Evolutionary conservation across 2,329 filamentous ascomycete species (phyloP).

Genomic region (Colletotrichum navitas): DNA sequence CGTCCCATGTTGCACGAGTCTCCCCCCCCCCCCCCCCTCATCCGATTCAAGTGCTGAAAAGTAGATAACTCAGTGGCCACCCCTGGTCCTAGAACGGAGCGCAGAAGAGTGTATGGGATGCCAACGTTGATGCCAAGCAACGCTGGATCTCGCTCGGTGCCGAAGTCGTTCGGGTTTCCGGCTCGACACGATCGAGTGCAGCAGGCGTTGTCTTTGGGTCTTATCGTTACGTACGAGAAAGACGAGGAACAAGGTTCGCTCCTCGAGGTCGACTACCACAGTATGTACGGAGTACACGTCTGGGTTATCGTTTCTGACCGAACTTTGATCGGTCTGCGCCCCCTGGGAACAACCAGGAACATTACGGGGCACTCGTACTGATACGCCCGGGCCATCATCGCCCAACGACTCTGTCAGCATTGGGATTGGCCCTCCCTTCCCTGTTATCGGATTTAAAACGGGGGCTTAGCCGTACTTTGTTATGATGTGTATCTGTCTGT

Average conservation of each 20-base stretch:
- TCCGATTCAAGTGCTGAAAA: conserved; percentile 37
- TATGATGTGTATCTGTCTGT: neutral
- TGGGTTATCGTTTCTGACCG: neutral
- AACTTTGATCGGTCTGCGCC: neutral
- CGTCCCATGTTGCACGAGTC: conserved; percentile 16
- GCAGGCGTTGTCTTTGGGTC: too few species aligned
- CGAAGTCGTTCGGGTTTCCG: neutral
- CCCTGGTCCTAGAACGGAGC: conserved; percentile 4
- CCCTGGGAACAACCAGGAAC: neutral
- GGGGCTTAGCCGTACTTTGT: neutral
- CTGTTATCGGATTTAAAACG: neutral
- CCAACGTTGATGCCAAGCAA: conserved; percentile 16
- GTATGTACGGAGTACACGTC: neutral
- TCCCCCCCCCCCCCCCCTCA: neutral
- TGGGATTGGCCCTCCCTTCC: neutral
- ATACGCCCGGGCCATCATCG: neutral
- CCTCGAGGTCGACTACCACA: too few species aligned
- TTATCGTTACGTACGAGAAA: neutral
- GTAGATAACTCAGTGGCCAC: conserved; percentile 28
- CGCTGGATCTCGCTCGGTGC: neutral
- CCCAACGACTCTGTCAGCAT: neutral
- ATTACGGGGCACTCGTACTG: neutral
- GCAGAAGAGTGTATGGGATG: conserved; percentile 1
- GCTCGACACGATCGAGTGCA: neutral
- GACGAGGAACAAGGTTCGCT: too few species aligned